phyloP scores from a whole-genome alignment of 108 stramenopile genomes.

The Conticribra weissflogii region DNA sequence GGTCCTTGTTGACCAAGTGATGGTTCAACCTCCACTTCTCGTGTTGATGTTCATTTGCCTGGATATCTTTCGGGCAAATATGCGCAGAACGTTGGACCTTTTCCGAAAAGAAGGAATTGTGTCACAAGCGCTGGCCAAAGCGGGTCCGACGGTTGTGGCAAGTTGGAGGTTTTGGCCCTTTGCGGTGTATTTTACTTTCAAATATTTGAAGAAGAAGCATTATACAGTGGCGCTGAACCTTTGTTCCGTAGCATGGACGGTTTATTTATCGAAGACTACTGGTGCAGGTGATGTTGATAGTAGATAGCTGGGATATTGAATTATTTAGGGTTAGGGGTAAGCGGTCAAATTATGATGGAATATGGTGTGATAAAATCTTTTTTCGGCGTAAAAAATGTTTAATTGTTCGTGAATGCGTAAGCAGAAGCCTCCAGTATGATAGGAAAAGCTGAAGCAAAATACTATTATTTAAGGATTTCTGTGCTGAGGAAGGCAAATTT shows the following conservation, averaged over 20 bases:
- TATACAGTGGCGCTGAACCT: conserved; percentile 51
- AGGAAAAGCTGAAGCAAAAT: no score
- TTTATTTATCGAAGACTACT: conserved; percentile 21
- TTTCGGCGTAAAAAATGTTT: no score
- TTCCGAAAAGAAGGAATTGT: conserved; percentile 33
- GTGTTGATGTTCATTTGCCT: conserved; percentile 47
- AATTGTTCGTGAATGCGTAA: no score
- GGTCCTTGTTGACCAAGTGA: conserved; percentile 42
- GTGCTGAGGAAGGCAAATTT: no score
- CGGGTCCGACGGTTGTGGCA: conserved; percentile 34
- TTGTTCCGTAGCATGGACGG: conserved; percentile 50
- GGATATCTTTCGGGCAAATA: conserved; percentile 38
- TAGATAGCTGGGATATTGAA: no score
- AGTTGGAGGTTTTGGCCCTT: conserved; percentile 55
- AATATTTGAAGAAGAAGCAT: conserved; percentile 52
- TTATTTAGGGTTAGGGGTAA: no score
- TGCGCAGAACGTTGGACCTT: conserved; percentile 40
- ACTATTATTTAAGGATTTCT: no score
- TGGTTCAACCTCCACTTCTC: conserved; percentile 44
- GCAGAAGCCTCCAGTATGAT: no score
- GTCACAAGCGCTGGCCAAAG: conserved; percentile 32
- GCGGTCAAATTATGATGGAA: no score
- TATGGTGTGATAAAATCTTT: no score
- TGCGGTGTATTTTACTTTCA: conserved; percentile 50
- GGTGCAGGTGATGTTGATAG: conserved; percentile 7